Evolutionary conservation across 2,329 filamentous ascomycete genomes (phyloP).

Genomic region (Cercospora sesami): DNA sequence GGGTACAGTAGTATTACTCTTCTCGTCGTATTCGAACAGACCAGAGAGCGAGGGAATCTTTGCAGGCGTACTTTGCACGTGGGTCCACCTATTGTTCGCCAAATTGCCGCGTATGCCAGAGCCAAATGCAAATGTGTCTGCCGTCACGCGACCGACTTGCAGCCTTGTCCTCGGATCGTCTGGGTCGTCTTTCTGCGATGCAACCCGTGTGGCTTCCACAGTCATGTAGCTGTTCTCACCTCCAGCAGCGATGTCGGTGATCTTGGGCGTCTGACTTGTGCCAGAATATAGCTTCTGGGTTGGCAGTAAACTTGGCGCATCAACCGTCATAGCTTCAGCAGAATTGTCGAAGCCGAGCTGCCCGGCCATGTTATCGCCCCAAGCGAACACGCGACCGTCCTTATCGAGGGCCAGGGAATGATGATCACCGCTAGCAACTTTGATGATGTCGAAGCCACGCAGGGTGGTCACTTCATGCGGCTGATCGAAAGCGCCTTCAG

Average conservation of each 20-base stretch:
- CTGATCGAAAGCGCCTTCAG: constrained; percentile 74
- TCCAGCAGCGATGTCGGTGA: constrained; percentile 79
- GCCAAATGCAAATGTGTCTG: constrained; percentile 84
- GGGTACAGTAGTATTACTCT: constrained; percentile 64
- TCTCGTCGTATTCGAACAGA: constrained; percentile 84
- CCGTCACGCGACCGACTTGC: constrained; percentile 59
- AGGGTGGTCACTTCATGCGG: constrained; percentile 76
- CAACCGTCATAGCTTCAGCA: constrained; percentile 60
- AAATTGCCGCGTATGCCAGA: constrained; percentile 80
- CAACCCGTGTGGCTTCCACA: constrained; percentile 70
- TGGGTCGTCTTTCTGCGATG: constrained; percentile 40
- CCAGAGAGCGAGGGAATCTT: constrained; percentile 83
- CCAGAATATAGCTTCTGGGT: constrained; percentile 71
- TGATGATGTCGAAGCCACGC: constrained; percentile 66
- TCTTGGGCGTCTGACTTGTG: constrained; percentile 61
- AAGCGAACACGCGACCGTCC: constrained; percentile 75
- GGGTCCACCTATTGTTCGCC: constrained; percentile 85
- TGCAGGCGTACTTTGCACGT: constrained; percentile 72
- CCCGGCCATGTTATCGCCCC: constrained; percentile 89
- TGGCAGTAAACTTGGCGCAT: constrained; percentile 69
- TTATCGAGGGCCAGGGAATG: constrained; percentile 80
- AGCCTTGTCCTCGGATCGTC: constrained; percentile 38
- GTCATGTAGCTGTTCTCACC: constrained; percentile 86
- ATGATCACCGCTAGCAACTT: constrained; percentile 80
- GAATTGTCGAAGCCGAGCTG: constrained; percentile 81